These are phyloP conservation scores for Aphanoascus verrucosus DNA, from an alignment of 2,329 filamentous ascomycete species.

Conservation along the genomic window DNA sequence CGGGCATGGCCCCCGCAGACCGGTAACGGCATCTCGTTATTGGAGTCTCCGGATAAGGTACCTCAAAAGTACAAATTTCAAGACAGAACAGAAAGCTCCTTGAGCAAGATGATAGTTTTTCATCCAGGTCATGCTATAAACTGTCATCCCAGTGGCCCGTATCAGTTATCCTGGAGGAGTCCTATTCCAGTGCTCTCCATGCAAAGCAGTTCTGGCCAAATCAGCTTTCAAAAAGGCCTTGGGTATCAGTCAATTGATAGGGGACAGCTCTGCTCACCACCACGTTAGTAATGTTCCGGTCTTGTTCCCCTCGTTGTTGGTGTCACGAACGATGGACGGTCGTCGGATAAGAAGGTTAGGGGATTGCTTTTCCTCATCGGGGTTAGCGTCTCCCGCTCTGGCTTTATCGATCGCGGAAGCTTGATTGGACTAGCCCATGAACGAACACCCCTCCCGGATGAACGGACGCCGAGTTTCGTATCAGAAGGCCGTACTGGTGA, in stretches of 20 bases:
- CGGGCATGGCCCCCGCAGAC: constrained; percentile 3
- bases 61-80: background rate
- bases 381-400: constrained; percentile 26
- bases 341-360: constrained; percentile 38
- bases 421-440: background rate
- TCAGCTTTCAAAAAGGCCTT: background rate
- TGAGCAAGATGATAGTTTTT: background rate
- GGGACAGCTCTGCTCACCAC: background rate
- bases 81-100: background rate
- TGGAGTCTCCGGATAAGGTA: background rate
- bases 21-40: background rate
- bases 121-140: background rate
- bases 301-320: background rate
- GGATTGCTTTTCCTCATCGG: constrained; percentile 50
- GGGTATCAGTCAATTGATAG: background rate
- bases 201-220: background rate
- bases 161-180: background rate
- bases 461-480: background rate
- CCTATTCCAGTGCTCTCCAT: background rate
- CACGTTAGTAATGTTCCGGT: background rate
- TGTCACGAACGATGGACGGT: constrained; percentile 3
- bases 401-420: background rate
- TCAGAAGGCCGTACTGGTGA: background rate
- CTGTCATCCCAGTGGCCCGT: background rate
- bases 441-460: too few species aligned